Evolutionary conservation across 768 basidiomycete genomes (phyloP).

Genomic region (Suillus spraguei): DNA sequence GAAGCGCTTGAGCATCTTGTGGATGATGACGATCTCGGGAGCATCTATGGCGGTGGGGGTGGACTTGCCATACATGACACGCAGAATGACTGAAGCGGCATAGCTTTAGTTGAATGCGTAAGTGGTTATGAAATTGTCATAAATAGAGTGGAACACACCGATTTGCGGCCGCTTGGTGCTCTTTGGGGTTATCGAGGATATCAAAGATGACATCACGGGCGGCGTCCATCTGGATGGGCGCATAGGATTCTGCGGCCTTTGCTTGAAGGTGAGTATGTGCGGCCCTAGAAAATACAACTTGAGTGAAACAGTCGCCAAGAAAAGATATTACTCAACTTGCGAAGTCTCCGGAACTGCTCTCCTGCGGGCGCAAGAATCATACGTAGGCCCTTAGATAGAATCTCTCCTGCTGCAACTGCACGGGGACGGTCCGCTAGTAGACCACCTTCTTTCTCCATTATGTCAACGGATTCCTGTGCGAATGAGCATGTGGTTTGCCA

Average conservation of each 20-base stretch:
- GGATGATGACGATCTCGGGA: slow-evolving; percentile 36
- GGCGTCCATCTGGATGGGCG: slow-evolving; percentile 45
- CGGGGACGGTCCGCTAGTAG: slow-evolving; percentile 55
- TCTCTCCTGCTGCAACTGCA: slow-evolving; percentile 60
- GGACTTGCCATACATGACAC: slow-evolving; percentile 37
- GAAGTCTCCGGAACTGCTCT: slow-evolving; percentile 61
- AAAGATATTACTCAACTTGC: slow-evolving; percentile 41
- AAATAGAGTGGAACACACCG: slow-evolving; percentile 44
- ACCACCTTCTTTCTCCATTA: slow-evolving; percentile 70
- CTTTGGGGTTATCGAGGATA: slow-evolving; percentile 33
- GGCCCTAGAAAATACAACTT: slow-evolving; percentile 38
- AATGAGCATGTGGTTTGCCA: neutral
- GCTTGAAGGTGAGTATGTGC: slow-evolving; percentile 62
- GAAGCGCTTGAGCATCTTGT: slow-evolving; percentile 38
- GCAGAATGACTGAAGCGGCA: slow-evolving; percentile 38
- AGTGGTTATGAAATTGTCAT: slow-evolving; percentile 38
- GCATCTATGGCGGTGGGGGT: slow-evolving; percentile 31
- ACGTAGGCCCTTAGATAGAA: slow-evolving; percentile 59
- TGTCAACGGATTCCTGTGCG: slow-evolving; percentile 56
- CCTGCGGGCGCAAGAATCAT: slow-evolving; percentile 57
- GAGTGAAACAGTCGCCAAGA: neutral
- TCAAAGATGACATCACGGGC: slow-evolving; percentile 35
- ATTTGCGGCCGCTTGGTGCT: slow-evolving; percentile 59
- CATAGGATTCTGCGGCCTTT: slow-evolving; percentile 51
- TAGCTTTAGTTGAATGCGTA: slow-evolving; percentile 22